These are phyloP conservation scores for Caloboletus inedulis DNA, from an alignment of 1,284 basidiomycete genomes.

Conservation along the genomic window DNA sequence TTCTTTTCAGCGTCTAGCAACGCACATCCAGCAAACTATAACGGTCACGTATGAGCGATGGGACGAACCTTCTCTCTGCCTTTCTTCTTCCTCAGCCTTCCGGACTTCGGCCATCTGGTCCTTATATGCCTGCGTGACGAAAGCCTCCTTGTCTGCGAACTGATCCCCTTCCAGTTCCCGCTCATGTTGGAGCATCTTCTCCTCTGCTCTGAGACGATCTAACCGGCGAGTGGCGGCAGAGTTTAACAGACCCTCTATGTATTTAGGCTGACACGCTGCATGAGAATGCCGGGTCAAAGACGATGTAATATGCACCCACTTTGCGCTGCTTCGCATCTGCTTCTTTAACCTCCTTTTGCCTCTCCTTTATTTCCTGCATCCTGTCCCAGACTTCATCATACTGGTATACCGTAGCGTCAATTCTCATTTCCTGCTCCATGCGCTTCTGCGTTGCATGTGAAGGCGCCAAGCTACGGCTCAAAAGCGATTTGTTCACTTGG, in stretches of 20 bases:
- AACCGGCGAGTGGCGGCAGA: conserved; percentile 85
- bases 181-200: conserved; percentile 96
- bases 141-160: conserved; percentile 92
- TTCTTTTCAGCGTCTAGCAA: conserved; percentile 61
- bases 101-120: conserved; percentile 93
- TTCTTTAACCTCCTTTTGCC: conserved; percentile 74
- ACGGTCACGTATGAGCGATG: not conserved
- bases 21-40: not conserved
- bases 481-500: conserved; percentile 48
- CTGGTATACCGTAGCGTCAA: conserved; percentile 87
- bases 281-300: conserved; percentile 15
- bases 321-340: conserved; percentile 70
- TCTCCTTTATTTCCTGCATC: conserved; percentile 85
- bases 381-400: conserved; percentile 97
- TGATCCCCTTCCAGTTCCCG: conserved; percentile 92
- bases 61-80: conserved; percentile 74
- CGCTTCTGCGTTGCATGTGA: conserved; percentile 62
- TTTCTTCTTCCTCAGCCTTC: conserved; percentile 89
- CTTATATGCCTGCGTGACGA: conserved; percentile 97
- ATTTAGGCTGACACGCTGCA: conserved; percentile 72
- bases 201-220: conserved; percentile 93
- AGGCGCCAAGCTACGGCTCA: conserved; percentile 55
- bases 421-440: conserved; percentile 71
- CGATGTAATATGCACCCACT: conserved; percentile 40
- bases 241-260: conserved; percentile 80